phyloP scores from a whole-genome alignment of 768 basidiomycete genomes.

The Paxillus ammoniavirescens region DNA sequence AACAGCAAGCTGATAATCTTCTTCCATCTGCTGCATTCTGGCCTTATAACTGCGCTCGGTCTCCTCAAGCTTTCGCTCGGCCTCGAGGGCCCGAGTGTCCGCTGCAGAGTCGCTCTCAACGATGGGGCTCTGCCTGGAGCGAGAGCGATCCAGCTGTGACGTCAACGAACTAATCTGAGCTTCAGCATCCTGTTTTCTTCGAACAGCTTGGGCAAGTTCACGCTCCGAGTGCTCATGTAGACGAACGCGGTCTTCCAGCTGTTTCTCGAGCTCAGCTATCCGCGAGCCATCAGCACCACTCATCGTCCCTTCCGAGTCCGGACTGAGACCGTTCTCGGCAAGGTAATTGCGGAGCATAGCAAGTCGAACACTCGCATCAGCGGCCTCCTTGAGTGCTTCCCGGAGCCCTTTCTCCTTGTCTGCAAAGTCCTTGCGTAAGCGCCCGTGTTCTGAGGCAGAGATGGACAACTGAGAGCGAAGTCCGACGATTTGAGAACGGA shows the following conservation, averaged over 20 bases:
- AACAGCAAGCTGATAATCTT: slow-evolving; percentile 94
- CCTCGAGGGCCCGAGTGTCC: slow-evolving; percentile 56
- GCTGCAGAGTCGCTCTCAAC: slow-evolving; percentile 35
- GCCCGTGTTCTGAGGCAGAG: slow-evolving; percentile 66
- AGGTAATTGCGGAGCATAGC: slow-evolving; percentile 83
- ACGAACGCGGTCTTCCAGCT: slow-evolving; percentile 70
- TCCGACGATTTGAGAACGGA: slow-evolving; percentile 73
- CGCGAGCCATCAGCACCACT: slow-evolving; percentile 36
- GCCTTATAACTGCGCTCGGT: slow-evolving; percentile 75
- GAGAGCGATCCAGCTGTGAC: slow-evolving; percentile 63
- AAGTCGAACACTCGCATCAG: slow-evolving; percentile 71
- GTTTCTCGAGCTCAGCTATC: slow-evolving; percentile 75
- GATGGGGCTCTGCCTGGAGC: slow-evolving; percentile 55
- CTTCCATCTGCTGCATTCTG: slow-evolving; percentile 85
- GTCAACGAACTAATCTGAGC: slow-evolving; percentile 63
- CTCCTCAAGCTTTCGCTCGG: slow-evolving; percentile 78
- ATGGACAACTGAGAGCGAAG: slow-evolving; percentile 72
- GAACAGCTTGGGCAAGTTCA: slow-evolving; percentile 64
- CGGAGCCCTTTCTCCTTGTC: slow-evolving; percentile 63
- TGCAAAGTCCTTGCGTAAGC: slow-evolving; percentile 65
- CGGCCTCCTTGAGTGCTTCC: slow-evolving; percentile 61
- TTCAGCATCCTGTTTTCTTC: slow-evolving; percentile 74
- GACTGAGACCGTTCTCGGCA: slow-evolving; percentile 80
- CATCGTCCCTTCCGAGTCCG: slow-evolving; percentile 65
- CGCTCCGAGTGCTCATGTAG: slow-evolving; percentile 74